A percentile compares a stretch with the other conserved stretches of the same genome.
Conservation (phyloP, 2,329 filamentous ascomycete species). For the Proliferodiscus dingleyae region DNA sequence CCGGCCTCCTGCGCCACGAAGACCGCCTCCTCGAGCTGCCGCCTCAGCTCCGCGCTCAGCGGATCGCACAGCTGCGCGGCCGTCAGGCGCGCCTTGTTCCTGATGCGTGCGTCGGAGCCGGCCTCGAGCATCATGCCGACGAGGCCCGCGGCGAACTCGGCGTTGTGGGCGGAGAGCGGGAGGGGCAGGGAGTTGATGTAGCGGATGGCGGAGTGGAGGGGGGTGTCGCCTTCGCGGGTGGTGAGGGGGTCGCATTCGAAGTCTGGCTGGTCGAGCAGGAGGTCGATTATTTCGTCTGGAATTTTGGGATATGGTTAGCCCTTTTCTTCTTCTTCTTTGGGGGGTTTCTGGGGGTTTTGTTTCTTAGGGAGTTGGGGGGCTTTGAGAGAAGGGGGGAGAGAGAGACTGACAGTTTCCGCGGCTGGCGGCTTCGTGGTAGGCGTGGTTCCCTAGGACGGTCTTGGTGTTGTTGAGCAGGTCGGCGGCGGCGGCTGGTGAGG, state of each 20-base stretch:
- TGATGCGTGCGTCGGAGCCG: constrained; percentile 58
- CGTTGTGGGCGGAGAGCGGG: constrained; percentile 44
- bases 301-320: too few species aligned
- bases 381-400: constrained; percentile 1
- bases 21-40: constrained; percentile 66
- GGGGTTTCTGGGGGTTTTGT: neutral
- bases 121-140: constrained; percentile 80
- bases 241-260: constrained; percentile 80
- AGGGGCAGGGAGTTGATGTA: constrained; percentile 62
- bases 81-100: constrained; percentile 70
- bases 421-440: constrained; percentile 82
- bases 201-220: constrained; percentile 72
- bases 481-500: constrained; percentile 57
- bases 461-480: constrained; percentile 79
- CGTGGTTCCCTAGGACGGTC: constrained; percentile 81
- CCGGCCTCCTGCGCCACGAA: constrained; percentile 40
- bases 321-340: too few species aligned
- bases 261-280: constrained; percentile 75
- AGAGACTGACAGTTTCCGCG: constrained; percentile 71
- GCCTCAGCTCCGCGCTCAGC: constrained; percentile 55
- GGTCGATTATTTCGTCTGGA: constrained; percentile 77
- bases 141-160: constrained; percentile 59
- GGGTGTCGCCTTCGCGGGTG: constrained; percentile 68
- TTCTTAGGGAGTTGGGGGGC: constrained; percentile 1
- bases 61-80: constrained; percentile 71